phyloP scores from a whole-genome alignment of 176 grass and related monocot species.

The Bromus sterilis region DNA sequence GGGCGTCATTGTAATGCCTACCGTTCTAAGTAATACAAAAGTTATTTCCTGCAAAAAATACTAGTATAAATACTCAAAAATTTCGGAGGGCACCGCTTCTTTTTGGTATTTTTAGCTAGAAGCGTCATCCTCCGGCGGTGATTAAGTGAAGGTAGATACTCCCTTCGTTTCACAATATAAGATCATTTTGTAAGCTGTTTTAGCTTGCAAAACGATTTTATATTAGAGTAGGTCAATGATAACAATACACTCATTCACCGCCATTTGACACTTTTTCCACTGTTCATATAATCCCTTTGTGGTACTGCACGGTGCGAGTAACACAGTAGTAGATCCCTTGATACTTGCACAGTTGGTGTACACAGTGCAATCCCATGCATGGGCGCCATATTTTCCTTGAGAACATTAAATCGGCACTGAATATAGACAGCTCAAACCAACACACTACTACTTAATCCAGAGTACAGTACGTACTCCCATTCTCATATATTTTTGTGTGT shows the following conservation, averaged over 20 bases:
- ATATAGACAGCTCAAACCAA: neutral
- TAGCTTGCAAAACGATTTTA: too few relatives aligned
- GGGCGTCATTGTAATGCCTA: too few relatives aligned
- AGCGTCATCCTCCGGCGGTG: too few relatives aligned
- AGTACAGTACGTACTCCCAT: neutral
- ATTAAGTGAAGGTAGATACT: too few relatives aligned
- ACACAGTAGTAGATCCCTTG: neutral
- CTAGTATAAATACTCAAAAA: too few relatives aligned
- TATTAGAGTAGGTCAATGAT: too few relatives aligned
- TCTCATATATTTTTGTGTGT: neutral
- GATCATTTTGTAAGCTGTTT: too few relatives aligned
- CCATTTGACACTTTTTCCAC: neutral
- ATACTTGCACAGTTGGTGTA: neutral
- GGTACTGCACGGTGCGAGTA: neutral
- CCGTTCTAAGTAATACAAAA: too few relatives aligned
- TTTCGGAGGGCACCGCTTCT: too few relatives aligned
- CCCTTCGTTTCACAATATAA: too few relatives aligned
- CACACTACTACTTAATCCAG: neutral
- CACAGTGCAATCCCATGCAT: neutral
- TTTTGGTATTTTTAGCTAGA: too few relatives aligned
- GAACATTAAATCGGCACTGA: neutral
- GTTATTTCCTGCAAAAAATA: too few relatives aligned
- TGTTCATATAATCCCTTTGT: neutral
- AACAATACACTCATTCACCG: neutral
- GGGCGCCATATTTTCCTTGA: neutral